phyloP scores from a whole-genome alignment of 129 eudicot species.

The Pseudognaphalium luteoalbum region DNA sequence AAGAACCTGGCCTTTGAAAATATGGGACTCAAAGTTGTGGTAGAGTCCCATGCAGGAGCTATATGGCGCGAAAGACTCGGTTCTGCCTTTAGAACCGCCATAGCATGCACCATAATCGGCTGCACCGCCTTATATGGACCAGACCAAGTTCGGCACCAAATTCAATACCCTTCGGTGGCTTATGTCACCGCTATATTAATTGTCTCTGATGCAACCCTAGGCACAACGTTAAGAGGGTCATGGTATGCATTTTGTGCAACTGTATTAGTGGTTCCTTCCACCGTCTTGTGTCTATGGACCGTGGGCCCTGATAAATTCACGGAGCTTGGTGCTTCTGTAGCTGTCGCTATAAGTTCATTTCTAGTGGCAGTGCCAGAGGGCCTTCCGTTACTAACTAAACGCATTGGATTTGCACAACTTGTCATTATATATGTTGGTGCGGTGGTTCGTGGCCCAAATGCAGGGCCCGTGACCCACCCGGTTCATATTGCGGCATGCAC shows the following conservation, averaged over 20 bases:
- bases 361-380: constrained; percentile 59
- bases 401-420: constrained; percentile 71
- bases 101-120: constrained; percentile 77
- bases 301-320: constrained; percentile 38
- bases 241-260: constrained; percentile 65
- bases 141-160: constrained; percentile 22
- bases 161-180: constrained; percentile 61
- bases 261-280: constrained; percentile 49
- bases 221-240: constrained; percentile 52
- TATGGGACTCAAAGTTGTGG: constrained; percentile 33
- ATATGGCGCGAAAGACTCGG: constrained; percentile 63
- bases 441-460: constrained; percentile 31
- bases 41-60: constrained; percentile 36
- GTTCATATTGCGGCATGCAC: constrained; percentile 70
- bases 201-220: constrained; percentile 64
- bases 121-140: constrained; percentile 75
- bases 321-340: constrained; percentile 45
- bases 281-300: constrained; percentile 48
- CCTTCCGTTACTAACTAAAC: constrained; percentile 47
- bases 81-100: constrained; percentile 59
- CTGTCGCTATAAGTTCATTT: constrained; percentile 47
- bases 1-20: not conserved
- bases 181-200: constrained; percentile 62
- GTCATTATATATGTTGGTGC: constrained; percentile 69
- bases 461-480: constrained; percentile 48